phyloP scores from a whole-genome alignment of 2,329 filamentous ascomycete genomes.

The Dothideomycetidae sp. region DNA sequence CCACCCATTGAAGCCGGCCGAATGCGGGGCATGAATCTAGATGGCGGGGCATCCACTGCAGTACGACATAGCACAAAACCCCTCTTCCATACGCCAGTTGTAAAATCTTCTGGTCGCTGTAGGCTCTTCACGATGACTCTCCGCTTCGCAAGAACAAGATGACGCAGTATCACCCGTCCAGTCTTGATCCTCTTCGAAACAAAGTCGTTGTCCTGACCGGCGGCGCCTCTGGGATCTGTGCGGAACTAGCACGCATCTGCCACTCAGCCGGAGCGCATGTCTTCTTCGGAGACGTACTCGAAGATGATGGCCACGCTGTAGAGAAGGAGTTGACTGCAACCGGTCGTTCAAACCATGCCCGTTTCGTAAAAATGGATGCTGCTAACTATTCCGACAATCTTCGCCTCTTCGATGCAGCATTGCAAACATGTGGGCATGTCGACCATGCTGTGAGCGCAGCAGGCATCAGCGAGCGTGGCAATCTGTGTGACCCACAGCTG shows the following conservation, averaged over 20 bases:
- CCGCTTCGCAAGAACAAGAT: too few relatives aligned
- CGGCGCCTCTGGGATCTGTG: constrained; percentile 33
- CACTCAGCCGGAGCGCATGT: constrained; percentile 28
- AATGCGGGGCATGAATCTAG: too few relatives aligned
- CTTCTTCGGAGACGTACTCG: constrained; percentile 31
- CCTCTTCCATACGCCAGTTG: too few relatives aligned
- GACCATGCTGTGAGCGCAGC: constrained; percentile 38
- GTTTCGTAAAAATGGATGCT: constrained; percentile 33
- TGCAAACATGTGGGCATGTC: constrained; percentile 31
- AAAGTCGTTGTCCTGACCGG: constrained; percentile 24
- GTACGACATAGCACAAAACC: too few relatives aligned
- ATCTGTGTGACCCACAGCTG: constrained; percentile 33
- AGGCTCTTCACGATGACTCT: too few relatives aligned
- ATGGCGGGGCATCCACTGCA: too few relatives aligned
- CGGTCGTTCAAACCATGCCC: constrained; percentile 15
- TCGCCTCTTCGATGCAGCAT: constrained; percentile 33
- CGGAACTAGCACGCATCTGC: constrained; percentile 27
- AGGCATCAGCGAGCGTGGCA: constrained; percentile 31
- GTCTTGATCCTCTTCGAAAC: constrained; percentile 12
- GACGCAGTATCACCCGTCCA: constrained; percentile 4
- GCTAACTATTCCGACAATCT: constrained; percentile 33
- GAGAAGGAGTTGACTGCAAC: constrained; percentile 16
- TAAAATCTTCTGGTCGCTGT: too few relatives aligned
- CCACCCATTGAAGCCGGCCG: too few relatives aligned
- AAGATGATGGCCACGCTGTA: constrained; percentile 22